Base-by-base conservation (phyloP, 768 basidiomycete species). In the Candolleomyces efflorescens region DNA sequence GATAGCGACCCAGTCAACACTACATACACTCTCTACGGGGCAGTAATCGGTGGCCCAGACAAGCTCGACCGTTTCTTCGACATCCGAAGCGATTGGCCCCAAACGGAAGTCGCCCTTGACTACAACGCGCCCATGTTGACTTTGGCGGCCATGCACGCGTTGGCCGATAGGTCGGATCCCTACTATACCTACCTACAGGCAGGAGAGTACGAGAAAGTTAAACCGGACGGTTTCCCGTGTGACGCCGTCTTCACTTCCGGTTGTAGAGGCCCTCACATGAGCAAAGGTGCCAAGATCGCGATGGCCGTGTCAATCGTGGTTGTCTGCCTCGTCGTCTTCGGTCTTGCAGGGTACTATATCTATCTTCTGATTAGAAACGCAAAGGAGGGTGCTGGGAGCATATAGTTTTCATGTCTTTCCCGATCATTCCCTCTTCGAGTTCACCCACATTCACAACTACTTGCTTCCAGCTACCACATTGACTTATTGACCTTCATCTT, bases 61-160 rank as follows among this genome's bases (percentile, higher is more conserved):
- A 76, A 75, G 58, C 75, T 81, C 23, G 94, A 91, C 67, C 77
- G 78, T 23, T 97, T 82, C 73, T 95, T 81, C 68, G 90, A 97
- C 65, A 86, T 93, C 59, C 84, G 95, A 39, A 86, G 81, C 56
- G 93, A 96, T 68, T 96, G 92, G 90, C 87, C 87, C 0, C 81
- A 96, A 72, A 89, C 86, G 17, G 94, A 97, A 81, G 78, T 86
- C 53, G 90, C 88, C n/a, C 72, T 93, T 41, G 94, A 97, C 67
- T 94, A 94, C 69, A 92, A 90, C 62, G 92, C 93, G 0, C 92
- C 93, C 1, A 78, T 96, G 75, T 77, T 96, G n/a, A 89, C 92
- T 1, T 79, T 97, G 37, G 85, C 89, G 0, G 89, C 92, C 17
- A 85, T 86, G 77, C 83, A 88, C 63, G 78, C 88, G n/a, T 65